Base-by-base conservation (phyloP, 495 filamentous ascomycete species). In the Lindgomyces ingoldianus region DNA sequence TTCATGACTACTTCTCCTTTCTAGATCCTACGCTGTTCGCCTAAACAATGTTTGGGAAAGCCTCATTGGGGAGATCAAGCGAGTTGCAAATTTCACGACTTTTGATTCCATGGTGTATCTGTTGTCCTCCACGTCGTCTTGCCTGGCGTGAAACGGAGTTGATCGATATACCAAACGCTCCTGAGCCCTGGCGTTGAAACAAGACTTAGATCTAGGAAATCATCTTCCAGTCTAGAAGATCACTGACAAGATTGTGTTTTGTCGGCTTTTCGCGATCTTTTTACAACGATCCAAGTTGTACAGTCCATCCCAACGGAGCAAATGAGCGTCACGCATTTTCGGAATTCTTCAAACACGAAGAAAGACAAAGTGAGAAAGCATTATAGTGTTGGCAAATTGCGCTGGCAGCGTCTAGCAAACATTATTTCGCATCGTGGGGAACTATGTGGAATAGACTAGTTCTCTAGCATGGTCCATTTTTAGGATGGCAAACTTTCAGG, bases 21-120 rank as follows among this genome's bases (percentile, higher is more conserved):
- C 41, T 26, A 57, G 29, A 22, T 29, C 1, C 26, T 45, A 55
- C 49, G 19, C 16, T 54, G 36, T 47, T 55, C 30, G 26, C 10
- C n/a, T 26, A 26, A 46, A 46, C 30, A 62, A 26, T 62, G 59
- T 62, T 62, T 62, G 59, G 22, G n/a, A 18, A 45, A 48, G 27
- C 21, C 44, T 26, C 54, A 12, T 22, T 16, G 21, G 41, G 22
- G 21, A 27, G 18, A 51, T 29, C 49, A 62, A 62, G 19, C 59
- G 3, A 41, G 18, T 45, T 39, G 11, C 6, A n/a, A 11, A 33
- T 54, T 46, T 18, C 59, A 52, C 47, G 22, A 42, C 10, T 4
- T 9, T 18, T 52, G 51, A 55, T 55, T 41, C 30, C 3, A 55
- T 42, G 1, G 24, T 55, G 26, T 16, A 3, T 30, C 12, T 30